Evolutionary conservation across 192 early-diverging fungal species (phyloP), one percentile per base, ranked within the genome.

Genomic region (Funneliformis geosporum): DNA sequence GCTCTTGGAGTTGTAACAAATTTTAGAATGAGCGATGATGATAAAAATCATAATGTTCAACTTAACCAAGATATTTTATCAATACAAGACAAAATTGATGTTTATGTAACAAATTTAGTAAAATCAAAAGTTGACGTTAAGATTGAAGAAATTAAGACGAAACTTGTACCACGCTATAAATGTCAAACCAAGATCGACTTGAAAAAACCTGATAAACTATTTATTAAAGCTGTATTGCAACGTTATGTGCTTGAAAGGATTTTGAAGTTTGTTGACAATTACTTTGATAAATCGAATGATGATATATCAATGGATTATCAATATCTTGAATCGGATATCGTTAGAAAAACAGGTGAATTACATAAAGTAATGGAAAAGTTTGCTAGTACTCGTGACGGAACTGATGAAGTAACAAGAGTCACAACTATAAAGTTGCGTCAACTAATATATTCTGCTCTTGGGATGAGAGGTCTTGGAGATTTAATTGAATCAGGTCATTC

Each of bases 1-100:
- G 66, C 66, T 28, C 66, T 68, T 28, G 66, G 66, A 68, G 39
- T 38, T 39, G 66, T 27, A 18, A 68, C 27, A 33, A 68, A 68
- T 33, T 11, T 68, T 38, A 12, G 9, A 38, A 39, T 28, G 12
- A 27, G 66, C 4, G 66, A 68, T 3, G 28, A 68, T 39, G 66
- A 68, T 68, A 39, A 2, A 68, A 68, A 68, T 68, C 27, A 68
- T 40, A 39, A 28, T 7, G 66, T 68, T 68, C 66, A 68, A 68
- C 66, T 68, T 40, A 11, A 28, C 4, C 18, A 68, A 0, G n/a
- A 28, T 28, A 38, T 68, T n/a, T 39, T 28, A 16, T 28, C 14
- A 7, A 21, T 68, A 28, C 66, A 68, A 68, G 28, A 68, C 3
- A 68, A 28, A 16, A 28, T 68, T 68, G 23, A 27, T 28, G 66